Evolutionary conservation across 169 alveolate species (phyloP), one percentile per base, ranked within the genome.

Genomic region (Cryptosporidium tyzzeri): DNA sequence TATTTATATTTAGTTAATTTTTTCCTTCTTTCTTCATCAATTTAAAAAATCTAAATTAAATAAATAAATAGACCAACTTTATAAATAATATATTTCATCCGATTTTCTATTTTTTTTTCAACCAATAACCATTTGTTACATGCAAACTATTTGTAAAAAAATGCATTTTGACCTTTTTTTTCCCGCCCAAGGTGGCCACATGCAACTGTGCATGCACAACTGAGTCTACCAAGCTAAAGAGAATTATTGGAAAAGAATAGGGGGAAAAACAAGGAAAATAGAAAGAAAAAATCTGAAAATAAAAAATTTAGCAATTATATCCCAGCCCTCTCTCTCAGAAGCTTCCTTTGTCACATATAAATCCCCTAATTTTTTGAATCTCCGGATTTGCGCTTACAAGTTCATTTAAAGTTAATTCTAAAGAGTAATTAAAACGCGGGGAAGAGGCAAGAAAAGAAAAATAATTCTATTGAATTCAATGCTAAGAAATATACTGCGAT

Each of bases 141-240:
- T 55, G 35, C 67, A 55, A 55, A 21, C 67, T 23, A 55, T 51
- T 18, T 55, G 67, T 53, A 65, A 31, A 65, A 45, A 37, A 71
- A 71, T 48, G 65, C 85, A 50, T 50, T 51, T 50, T 71, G 85
- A 71, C 85, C 69, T 33, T 71, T 45, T 23, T 23, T 45, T 29
- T 71, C 67, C 85, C 85, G 69, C 69, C 85, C 69, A 39, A 21
- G n/a, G 2, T 51, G 69, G 50, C 85, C 85, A 71, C 85, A 71
- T 71, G 69, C 48, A 48, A 71, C 39, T 29, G 2, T 21, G 67
- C 85, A 71, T 71, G 85, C 85, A 71, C 39, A 71, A 59, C 26
- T 55, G 67, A 55, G 67, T 55, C 67, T 55, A 55, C 67, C 12
- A 12, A 48, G 16, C 55, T 48, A 31, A 1, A 31, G 1, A 4